These are phyloP conservation scores for Cicer cuneatum DNA, from an alignment of 306 rosid species.

Conservation along the genomic window DNA sequence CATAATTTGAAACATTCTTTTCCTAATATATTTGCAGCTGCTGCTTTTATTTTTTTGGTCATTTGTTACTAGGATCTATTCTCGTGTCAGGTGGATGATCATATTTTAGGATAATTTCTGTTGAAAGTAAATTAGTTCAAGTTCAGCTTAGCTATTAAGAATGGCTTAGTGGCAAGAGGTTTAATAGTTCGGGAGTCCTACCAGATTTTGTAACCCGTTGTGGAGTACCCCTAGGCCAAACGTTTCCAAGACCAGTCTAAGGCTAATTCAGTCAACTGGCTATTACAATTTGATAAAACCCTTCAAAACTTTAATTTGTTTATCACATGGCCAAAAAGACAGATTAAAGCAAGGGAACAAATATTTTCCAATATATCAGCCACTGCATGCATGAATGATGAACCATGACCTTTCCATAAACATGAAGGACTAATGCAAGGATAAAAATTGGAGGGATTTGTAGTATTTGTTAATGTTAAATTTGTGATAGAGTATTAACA, in stretches of 20 bases:
- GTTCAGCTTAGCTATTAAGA: slow-evolving; percentile 19
- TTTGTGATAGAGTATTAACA: too few relatives aligned
- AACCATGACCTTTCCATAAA: too few relatives aligned
- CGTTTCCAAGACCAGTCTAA: background rate
- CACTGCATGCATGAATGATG: too few relatives aligned
- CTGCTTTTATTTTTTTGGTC: slow-evolving; percentile 5
- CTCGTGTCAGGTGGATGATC: background rate
- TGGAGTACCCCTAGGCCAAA: background rate
- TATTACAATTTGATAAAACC: background rate
- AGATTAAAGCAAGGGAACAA: background rate
- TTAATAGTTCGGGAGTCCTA: background rate
- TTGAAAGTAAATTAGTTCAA: background rate
- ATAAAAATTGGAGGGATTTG: too few relatives aligned
- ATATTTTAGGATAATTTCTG: slow-evolving; percentile 4
- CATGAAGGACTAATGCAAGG: too few relatives aligned
- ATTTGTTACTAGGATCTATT: slow-evolving; percentile 13
- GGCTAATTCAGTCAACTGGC: background rate
- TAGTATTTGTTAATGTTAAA: too few relatives aligned
- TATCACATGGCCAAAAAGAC: background rate
- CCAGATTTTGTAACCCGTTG: background rate
- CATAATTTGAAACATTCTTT: slow-evolving; percentile 33
- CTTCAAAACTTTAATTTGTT: background rate
- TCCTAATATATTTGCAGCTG: slow-evolving; percentile 35
- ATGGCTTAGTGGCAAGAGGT: background rate
- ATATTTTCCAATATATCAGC: too few relatives aligned